These are phyloP conservation scores for Hordeum marinum DNA, from an alignment of 176 grass and related monocot genomes.

Conservation along the genomic window DNA sequence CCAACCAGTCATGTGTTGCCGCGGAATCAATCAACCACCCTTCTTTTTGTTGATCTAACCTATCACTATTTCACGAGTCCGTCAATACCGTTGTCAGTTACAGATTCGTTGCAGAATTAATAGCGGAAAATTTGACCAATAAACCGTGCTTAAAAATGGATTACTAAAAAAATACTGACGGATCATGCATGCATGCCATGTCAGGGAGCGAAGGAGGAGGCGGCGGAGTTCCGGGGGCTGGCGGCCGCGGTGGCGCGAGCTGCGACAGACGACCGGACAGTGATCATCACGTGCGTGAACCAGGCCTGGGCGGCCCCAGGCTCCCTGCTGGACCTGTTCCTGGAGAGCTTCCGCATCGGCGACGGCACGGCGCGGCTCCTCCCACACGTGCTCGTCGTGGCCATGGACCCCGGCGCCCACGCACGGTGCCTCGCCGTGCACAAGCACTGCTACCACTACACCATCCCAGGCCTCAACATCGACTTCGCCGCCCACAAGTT, in stretches of 20 bases:
- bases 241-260: conserved; percentile 17
- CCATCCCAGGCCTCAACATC: conserved; percentile 29
- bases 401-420: conserved; percentile 58
- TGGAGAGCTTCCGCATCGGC: conserved; percentile 72
- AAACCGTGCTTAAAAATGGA: background rate
- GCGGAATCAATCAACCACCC: background rate
- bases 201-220: background rate
- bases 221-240: conserved; percentile 22
- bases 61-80: background rate
- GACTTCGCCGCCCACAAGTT: conserved; percentile 53
- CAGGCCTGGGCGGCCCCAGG: conserved; percentile 44
- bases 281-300: conserved; percentile 81
- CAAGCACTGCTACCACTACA: conserved; percentile 58
- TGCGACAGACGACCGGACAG: conserved; percentile 55
- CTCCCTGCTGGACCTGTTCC: conserved; percentile 73
- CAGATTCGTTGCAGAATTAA: background rate
- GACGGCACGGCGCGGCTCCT: conserved; percentile 57
- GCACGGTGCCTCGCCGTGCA: conserved; percentile 42
- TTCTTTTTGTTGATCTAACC: background rate
- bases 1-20: background rate
- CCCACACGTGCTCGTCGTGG: conserved; percentile 52
- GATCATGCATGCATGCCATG: background rate
- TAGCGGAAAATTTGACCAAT: background rate
- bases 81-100: background rate
- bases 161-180: too few relatives aligned